Percentiles rank a stretch among this genome's conserved stretches.
Conservation (phyloP, 768 basidiomycete genomes). For the Pluteus cervinus region DNA sequence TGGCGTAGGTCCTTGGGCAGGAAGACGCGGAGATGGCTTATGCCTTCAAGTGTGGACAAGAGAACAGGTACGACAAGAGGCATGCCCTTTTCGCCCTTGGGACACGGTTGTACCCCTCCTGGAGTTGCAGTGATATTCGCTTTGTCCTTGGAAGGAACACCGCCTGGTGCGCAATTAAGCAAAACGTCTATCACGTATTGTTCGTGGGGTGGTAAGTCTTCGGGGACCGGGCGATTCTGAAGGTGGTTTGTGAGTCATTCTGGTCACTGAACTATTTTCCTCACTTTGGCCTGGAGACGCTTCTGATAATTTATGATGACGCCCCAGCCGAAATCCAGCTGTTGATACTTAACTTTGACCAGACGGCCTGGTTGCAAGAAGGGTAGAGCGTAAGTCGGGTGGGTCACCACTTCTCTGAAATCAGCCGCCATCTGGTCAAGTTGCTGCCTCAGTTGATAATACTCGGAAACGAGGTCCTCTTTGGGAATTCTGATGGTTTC, state of each 20-base stretch:
- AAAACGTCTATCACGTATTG: constrained; percentile 94
- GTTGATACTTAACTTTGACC: constrained; percentile 84
- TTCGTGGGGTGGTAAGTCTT: constrained; percentile 75
- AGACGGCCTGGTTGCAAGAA: constrained; percentile 91
- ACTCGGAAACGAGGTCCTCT: constrained; percentile 78
- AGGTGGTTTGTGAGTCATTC: not conserved
- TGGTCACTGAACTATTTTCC: constrained; percentile 1
- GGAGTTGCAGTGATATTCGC: constrained; percentile 51
- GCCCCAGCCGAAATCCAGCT: constrained; percentile 95
- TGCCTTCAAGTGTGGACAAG: constrained; percentile 78
- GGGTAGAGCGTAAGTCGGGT: constrained; percentile 90
- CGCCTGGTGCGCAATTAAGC: constrained; percentile 67
- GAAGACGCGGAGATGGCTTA: constrained; percentile 82
- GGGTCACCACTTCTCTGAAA: constrained; percentile 88
- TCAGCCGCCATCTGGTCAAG: constrained; percentile 85
- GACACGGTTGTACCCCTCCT: constrained; percentile 71
- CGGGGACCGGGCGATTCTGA: constrained; percentile 61
- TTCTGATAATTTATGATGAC: constrained; percentile 91
- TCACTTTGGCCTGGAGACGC: constrained; percentile 69
- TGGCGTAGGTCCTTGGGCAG: constrained; percentile 87
- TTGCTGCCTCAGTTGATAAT: constrained; percentile 91
- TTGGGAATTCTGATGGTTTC: constrained; percentile 70
- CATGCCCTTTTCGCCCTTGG: constrained; percentile 63
- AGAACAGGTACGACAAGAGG: constrained; percentile 87
- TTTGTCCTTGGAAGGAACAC: constrained; percentile 53